phyloP scores from a whole-genome alignment of 2,329 filamentous ascomycete genomes.

The Lojkania enalia region DNA sequence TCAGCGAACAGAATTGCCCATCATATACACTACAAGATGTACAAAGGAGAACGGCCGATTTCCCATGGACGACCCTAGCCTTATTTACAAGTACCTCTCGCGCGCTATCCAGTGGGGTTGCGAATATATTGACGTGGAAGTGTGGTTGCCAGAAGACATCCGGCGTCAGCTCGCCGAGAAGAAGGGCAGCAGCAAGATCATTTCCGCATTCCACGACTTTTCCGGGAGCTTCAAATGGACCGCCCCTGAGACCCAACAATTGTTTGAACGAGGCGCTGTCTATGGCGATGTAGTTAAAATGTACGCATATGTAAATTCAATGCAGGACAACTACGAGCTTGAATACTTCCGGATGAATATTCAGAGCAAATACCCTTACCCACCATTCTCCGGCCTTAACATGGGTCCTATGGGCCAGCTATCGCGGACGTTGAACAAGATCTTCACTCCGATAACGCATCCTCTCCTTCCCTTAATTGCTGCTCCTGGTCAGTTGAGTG shows the following conservation, averaged over 20 bases:
- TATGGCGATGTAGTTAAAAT: constrained; percentile 90
- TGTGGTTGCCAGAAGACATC: constrained; percentile 81
- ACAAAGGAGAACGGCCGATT: constrained; percentile 81
- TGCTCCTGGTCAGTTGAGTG: constrained; percentile 82
- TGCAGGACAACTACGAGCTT: constrained; percentile 86
- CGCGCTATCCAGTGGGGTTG: constrained; percentile 86
- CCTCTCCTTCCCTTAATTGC: constrained; percentile 81
- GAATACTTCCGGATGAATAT: constrained; percentile 85
- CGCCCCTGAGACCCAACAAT: constrained; percentile 68
- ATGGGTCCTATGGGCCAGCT: constrained; percentile 87
- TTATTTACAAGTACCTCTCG: constrained; percentile 80
- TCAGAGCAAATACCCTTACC: constrained; percentile 68
- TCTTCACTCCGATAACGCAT: constrained; percentile 87
- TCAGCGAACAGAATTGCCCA: constrained; percentile 83
- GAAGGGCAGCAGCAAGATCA: constrained; percentile 79
- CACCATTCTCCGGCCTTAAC: constrained; percentile 80
- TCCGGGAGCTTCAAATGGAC: constrained; percentile 84
- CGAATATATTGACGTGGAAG: constrained; percentile 86
- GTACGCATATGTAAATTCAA: constrained; percentile 80
- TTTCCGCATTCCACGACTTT: constrained; percentile 91
- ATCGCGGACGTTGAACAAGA: constrained; percentile 79
- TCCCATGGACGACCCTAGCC: constrained; percentile 74
- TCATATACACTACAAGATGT: constrained; percentile 85
- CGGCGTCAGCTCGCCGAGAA: constrained; percentile 67
- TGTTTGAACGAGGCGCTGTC: constrained; percentile 71